phyloP scores from a whole-genome alignment of 352 stramenopile genomes.

The Pythium guiyangense region DNA sequence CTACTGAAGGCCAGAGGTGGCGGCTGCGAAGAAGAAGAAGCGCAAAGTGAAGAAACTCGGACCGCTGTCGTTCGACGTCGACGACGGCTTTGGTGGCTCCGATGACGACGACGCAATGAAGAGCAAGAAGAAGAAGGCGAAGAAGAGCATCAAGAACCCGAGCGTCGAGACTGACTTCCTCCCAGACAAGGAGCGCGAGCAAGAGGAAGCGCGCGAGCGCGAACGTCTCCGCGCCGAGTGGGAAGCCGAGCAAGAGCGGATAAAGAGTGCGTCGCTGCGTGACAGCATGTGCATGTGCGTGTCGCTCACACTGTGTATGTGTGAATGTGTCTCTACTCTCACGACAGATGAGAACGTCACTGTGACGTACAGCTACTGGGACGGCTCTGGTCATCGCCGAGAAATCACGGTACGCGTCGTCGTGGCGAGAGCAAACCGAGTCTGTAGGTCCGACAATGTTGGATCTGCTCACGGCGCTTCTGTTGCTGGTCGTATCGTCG shows the following conservation, averaged over 20 bases:
- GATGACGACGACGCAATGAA: conserved; percentile 10
- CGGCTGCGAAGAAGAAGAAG: conserved; percentile 77
- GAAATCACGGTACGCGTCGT: conserved; percentile 69
- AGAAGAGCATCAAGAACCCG: conserved; percentile 90
- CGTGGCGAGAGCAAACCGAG: too few species aligned
- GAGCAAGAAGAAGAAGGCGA: conserved; percentile 31
- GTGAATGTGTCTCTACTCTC: neutral
- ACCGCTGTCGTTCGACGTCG: conserved; percentile 75
- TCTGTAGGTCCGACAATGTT: neutral
- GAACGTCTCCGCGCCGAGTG: conserved; percentile 89
- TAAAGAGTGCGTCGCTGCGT: conserved; percentile 75
- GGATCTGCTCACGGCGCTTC: neutral
- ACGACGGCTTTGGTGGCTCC: conserved; percentile 55
- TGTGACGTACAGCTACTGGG: conserved; percentile 98
- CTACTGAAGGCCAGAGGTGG: conserved; percentile 21
- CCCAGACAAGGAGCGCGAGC: conserved; percentile 91
- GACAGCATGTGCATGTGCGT: neutral
- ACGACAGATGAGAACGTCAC: conserved; percentile 83
- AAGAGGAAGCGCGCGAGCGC: conserved; percentile 68
- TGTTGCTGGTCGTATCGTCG: neutral
- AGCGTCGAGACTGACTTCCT: conserved; percentile 94
- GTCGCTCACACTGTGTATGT: neutral
- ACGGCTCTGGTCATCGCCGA: conserved; percentile 94
- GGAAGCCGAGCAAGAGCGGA: conserved; percentile 89
- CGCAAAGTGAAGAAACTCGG: conserved; percentile 78